A percentile compares a stretch with the other conserved stretches of the same genome.
These are phyloP conservation scores for Trichoderma endophyticum DNA, from an alignment of 2,329 filamentous ascomycete species.

Conservation along the genomic window DNA sequence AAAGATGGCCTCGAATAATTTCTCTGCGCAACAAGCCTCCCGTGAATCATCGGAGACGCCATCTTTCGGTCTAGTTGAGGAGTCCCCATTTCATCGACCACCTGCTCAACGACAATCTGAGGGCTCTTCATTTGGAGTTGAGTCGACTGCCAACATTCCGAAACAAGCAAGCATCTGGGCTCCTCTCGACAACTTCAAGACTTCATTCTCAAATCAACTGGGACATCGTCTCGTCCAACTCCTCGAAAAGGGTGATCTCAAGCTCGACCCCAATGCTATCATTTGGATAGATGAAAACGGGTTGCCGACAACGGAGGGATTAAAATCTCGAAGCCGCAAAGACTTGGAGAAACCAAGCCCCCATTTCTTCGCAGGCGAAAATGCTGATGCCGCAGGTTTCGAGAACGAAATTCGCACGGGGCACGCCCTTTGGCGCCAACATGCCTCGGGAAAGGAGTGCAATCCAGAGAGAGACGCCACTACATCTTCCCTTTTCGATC, in stretches of 20 bases:
- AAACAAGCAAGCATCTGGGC: neutral
- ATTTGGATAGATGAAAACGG: neutral
- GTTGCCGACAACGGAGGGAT: neutral
- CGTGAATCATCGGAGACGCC: neutral
- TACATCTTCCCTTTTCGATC: neutral
- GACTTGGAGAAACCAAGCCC: neutral
- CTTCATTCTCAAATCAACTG: neutral
- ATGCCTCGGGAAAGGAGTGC: neutral
- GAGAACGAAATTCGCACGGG: fast-evolving
- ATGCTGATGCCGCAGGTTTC: neutral
- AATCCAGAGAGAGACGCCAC: neutral
- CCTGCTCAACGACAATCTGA: neutral
- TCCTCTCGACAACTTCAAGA: neutral
- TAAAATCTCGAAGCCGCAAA: fast-evolving
- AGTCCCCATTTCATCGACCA: neutral
- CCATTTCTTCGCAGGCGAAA: neutral
- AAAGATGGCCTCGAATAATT: neutral
- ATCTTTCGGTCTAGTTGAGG: neutral
- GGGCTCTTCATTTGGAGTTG: neutral
- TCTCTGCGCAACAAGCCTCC: neutral
- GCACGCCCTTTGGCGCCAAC: neutral
- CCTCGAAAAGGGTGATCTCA: neutral
- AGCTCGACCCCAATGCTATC: neutral
- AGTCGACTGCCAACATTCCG: neutral
- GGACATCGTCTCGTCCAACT: neutral